Percentiles rank a stretch among this genome's conserved stretches.
Conservation (phyloP, 2,329 filamentous ascomycete species). For the Colletotrichum gloeosporioides region DNA sequence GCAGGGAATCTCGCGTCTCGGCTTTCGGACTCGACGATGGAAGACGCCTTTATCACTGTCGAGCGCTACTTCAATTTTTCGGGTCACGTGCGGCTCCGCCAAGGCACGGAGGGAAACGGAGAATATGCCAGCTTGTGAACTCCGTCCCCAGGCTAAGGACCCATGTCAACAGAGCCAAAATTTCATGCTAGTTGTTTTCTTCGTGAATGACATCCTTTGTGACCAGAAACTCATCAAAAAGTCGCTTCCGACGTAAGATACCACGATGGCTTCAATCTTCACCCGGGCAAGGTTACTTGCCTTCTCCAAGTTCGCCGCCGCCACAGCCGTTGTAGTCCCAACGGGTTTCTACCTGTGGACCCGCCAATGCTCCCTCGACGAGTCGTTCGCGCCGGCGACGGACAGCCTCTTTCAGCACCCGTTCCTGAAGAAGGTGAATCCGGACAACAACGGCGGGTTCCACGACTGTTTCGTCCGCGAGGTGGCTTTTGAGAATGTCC, state of each 20-base stretch:
- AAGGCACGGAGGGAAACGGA: neutral
- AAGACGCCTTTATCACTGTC: neutral
- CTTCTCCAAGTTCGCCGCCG: neutral
- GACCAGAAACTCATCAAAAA: no score
- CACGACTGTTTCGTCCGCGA: conserved; percentile 8
- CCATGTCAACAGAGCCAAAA: neutral
- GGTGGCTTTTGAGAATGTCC: neutral
- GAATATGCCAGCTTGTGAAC: neutral
- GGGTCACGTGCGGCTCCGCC: neutral
- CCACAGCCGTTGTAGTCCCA: neutral
- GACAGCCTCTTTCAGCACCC: conserved; percentile 3
- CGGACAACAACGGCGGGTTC: neutral
- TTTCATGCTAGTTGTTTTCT: neutral
- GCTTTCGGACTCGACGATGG: neutral
- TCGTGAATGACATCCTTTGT: neutral
- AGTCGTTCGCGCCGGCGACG: neutral
- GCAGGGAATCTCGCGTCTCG: neutral
- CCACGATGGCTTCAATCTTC: neutral
- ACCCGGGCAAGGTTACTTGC: neutral
- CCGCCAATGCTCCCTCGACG: conserved; percentile 8
- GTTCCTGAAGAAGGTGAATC: neutral
- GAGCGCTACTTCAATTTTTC: neutral
- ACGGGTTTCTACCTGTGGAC: conserved; percentile 21
- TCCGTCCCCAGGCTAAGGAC: neutral
- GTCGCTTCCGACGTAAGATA: no score